Base-by-base conservation (phyloP, 2,329 filamentous ascomycete genomes). In the Arthroderma uncinatum region DNA sequence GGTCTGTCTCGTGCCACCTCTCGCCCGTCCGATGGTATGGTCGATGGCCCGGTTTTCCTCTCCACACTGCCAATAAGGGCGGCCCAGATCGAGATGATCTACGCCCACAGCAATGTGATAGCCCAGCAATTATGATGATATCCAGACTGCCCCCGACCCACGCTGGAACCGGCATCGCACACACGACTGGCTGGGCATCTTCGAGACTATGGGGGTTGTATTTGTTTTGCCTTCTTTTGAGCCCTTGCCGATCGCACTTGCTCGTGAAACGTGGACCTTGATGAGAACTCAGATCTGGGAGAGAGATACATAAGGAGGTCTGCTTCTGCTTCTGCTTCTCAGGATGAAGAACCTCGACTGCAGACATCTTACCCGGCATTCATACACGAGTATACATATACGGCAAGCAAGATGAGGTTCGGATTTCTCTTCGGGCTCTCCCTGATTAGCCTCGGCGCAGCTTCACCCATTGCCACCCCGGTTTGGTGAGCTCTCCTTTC, bases 221-320 rank as follows among this genome's bases (percentile, higher is more conserved):
- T 48, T 16, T 30, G 44, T 33, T 50, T 33, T 50, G 44, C 44
- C 44, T 30, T 50, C 44, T 50, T 50, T 50, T 50, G 44, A 14
- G 1, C 12, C n/a, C 10, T 50, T 44, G 44, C n/a, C 44, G 44
- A 50, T 50, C 44, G 44, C 16, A 16, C 44, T 50, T 50, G 44
- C 44, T 50, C 9, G 44, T 50, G 44, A 50, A 30, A 50, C 44
- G 23, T 44, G 40, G 40, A 19, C 14, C 28, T 25, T 33, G 23
- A 19, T 19, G 23, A 16, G 44, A 30, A 50, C 44, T 50, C 44
- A 30, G 23, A 16, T 19, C 44, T 19, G 5, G 14, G 14, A n/a
- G 4, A 25, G 44, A 7, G n/a, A 50, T 25, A 16, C n/a, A 50
- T 50, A 50, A 50, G 44, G 10, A 50, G 23, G 12, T 12, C 25